Evolutionary conservation across 2,329 filamentous ascomycete genomes (phyloP), one percentile per base, ranked within the genome.

Genomic region (Ramichloridium luteum): DNA sequence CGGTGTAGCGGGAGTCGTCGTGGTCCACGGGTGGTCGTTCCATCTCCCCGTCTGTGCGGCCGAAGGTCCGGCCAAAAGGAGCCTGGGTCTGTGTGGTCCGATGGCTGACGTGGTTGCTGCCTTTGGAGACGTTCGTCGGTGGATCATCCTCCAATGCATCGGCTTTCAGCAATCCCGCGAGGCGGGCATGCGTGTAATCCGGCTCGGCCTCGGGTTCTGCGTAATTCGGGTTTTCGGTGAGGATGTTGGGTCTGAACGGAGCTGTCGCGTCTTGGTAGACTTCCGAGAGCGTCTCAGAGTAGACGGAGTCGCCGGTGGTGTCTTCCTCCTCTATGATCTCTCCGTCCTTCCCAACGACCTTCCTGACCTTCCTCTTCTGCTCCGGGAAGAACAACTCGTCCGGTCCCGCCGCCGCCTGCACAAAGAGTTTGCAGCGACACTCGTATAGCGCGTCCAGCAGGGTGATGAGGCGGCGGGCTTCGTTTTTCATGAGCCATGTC

Each of bases 391-490:
- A 86, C 4, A 86, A 63, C 16, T 75, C 67, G 42, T 88, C 82
- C 0, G 80, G 80, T 0, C 71, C 72, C 2, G 69, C 72, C 25
- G 66, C 67, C 2, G 80, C 81, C 13, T 72, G 66, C 31, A 88
- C 65, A 26, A 83, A 56, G 6, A 88, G 67, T 44, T 82, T 82
- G 54, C 81, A 86, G 5, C 76, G 70, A n/a, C 79, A 77, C 59
- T 88, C 81, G 55, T 88, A 88, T 1, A 84, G 62, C 0, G 81
- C 81, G 48, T 90, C 81, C 1, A 88, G 67, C 1, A 90, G 64
- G 0, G 79, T 86, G 49, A 88, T 88, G 50, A 90, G 75, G 8
- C 82, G 69, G 4, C 81, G 66, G 1, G 82, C 82, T 58, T 88
- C 81, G 51, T 86, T 88, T 56, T 85, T 88, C 53, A 77, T 74